These are phyloP conservation scores for Eruca vesicaria DNA, from an alignment of 441 rosid species.

Conservation along the genomic window DNA sequence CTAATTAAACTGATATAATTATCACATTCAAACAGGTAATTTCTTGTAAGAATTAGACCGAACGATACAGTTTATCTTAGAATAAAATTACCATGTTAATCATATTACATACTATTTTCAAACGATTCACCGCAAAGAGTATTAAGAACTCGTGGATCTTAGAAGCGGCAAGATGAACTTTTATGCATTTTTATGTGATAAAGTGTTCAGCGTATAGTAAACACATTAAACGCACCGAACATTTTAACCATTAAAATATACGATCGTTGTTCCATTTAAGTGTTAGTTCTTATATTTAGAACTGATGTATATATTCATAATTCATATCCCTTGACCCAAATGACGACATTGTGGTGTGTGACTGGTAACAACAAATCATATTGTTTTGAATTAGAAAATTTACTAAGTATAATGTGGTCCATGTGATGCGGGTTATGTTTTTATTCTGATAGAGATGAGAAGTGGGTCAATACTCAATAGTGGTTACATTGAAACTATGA, in stretches of 20 bases:
- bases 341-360: background rate
- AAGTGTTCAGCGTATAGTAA: background rate
- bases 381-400: background rate
- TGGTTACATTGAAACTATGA: background rate
- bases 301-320: background rate
- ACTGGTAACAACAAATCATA: background rate
- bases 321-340: background rate
- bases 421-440: background rate
- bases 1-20: too few relatives aligned
- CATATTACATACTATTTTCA: background rate
- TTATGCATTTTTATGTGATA: background rate
- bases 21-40: background rate
- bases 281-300: background rate
- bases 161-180: constrained; percentile 7
- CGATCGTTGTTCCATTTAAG: background rate
- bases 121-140: too few relatives aligned
- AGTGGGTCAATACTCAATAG: constrained; percentile 4
- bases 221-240: background rate
- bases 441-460: background rate
- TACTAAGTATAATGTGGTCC: background rate
- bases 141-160: too few relatives aligned
- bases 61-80: background rate
- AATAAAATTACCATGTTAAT: background rate
- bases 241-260: background rate
- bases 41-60: background rate